These are phyloP conservation scores for Conoideocrella luteorostrata DNA, from an alignment of 2,329 filamentous ascomycete species.

Conservation along the genomic window DNA sequence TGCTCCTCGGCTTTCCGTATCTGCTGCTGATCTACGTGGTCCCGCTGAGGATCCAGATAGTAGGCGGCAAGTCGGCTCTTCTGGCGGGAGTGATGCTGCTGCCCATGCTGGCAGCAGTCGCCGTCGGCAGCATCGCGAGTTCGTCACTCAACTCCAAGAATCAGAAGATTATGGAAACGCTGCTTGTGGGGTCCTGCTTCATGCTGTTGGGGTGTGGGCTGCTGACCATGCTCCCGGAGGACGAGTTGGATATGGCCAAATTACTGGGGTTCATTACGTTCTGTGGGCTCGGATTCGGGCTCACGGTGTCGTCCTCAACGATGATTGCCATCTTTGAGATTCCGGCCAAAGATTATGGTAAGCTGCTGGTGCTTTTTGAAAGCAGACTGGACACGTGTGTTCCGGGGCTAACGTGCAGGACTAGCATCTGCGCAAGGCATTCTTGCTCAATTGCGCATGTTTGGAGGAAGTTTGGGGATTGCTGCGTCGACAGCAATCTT, in stretches of 20 bases:
- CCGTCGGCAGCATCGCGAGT: conserved; percentile 36
- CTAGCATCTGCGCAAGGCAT: conserved; percentile 47
- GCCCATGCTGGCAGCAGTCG: conserved; percentile 44
- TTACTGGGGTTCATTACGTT: conserved; percentile 43
- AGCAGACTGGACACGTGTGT: not conserved
- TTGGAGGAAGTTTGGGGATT: conserved; percentile 50
- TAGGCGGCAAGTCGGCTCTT: conserved; percentile 39
- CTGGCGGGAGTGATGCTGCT: conserved; percentile 45
- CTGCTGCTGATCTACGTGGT: conserved; percentile 43
- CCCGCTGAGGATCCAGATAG: conserved; percentile 43
- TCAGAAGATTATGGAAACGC: conserved; percentile 37
- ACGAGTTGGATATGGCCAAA: conserved; percentile 32
- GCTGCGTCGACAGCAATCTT: conserved; percentile 44
- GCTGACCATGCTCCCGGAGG: conserved; percentile 29
- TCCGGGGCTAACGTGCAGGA: conserved; percentile 11
- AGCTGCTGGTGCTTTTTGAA: conserved; percentile 12
- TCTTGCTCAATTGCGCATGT: conserved; percentile 42
- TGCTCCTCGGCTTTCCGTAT: conserved; percentile 45
- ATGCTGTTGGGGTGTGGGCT: conserved; percentile 42
- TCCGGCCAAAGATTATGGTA: conserved; percentile 39
- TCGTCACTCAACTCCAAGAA: conserved; percentile 36
- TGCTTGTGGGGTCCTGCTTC: conserved; percentile 34
- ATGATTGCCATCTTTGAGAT: conserved; percentile 38
- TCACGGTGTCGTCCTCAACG: conserved; percentile 41
- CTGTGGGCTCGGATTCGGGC: conserved; percentile 46